Conservation (phyloP, 192 early-diverging fungal genomes). For the Obelidium mucronatum region DNA sequence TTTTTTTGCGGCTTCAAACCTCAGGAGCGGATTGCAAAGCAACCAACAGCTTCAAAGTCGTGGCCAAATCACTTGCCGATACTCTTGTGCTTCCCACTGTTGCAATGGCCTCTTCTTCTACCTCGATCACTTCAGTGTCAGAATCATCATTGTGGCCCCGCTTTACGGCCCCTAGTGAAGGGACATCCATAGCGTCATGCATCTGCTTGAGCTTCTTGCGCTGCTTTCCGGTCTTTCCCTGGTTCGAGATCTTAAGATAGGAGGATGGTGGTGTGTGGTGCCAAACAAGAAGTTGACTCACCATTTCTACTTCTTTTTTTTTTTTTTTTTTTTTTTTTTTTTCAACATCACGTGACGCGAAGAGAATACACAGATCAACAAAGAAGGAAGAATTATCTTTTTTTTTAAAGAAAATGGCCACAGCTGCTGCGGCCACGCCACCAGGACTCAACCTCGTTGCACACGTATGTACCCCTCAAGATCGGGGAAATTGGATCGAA, state of each 20-base stretch:
- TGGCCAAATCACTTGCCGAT: conserved; percentile 53
- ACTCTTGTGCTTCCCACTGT: conserved; percentile 32
- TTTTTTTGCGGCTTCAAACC: neutral
- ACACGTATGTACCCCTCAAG: no score
- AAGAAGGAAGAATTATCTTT: no score
- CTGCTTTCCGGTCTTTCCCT: conserved; percentile 68
- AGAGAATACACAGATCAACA: no score
- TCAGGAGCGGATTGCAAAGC: conserved; percentile 54
- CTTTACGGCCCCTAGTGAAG: neutral
- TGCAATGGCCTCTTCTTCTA: conserved; percentile 16
- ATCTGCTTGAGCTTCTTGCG: conserved; percentile 57
- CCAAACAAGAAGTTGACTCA: no score
- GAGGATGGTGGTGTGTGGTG: no score
- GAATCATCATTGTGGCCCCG: neutral
- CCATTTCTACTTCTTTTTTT: neutral
- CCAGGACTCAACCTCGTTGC: neutral
- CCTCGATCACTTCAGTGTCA: neutral
- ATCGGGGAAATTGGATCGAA: no score
- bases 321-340: neutral
- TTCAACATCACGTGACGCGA: no score
- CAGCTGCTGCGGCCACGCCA: neutral
- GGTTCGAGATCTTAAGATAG: neutral
- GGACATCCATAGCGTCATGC: neutral
- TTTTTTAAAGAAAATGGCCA: no score
- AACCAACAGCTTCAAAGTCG: conserved; percentile 54